Evolutionary conservation across 2,329 filamentous ascomycete genomes (phyloP).

Genomic region (Verruconis gallopava): DNA sequence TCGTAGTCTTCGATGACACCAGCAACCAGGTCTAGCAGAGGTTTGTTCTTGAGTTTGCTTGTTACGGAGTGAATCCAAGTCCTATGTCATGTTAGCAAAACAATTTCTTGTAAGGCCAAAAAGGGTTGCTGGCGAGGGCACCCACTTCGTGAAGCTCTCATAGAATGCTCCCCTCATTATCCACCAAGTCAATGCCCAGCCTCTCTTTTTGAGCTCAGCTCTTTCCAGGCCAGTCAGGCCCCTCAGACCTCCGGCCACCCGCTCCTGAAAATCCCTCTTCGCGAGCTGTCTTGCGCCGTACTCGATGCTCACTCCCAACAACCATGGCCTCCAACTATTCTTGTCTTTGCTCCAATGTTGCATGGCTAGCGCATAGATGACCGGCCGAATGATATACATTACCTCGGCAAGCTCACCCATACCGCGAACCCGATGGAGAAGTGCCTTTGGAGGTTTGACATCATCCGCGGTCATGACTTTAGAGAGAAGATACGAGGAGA

Average conservation of each 20-base stretch:
- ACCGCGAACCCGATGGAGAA: conserved; percentile 63
- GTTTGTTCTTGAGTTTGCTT: conserved; percentile 54
- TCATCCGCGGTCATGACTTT: conserved; percentile 92
- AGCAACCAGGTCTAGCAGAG: conserved; percentile 67
- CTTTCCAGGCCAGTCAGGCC: conserved; percentile 73
- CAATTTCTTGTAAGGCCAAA: too few species aligned
- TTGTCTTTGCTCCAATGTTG: conserved; percentile 58
- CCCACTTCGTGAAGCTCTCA: conserved; percentile 67
- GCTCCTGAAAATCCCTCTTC: conserved; percentile 50
- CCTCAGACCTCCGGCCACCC: conserved; percentile 56
- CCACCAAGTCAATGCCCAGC: conserved; percentile 93
- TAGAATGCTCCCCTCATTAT: conserved; percentile 93
- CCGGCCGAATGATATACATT: conserved; percentile 80
- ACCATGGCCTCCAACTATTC: conserved; percentile 82
- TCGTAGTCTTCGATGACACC: conserved; percentile 92
- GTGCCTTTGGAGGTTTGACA: conserved; percentile 77
- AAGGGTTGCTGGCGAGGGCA: conserved; percentile 10
- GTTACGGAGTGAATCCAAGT: conserved; percentile 56
- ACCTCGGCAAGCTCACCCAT: conserved; percentile 76
- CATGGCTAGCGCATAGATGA: conserved; percentile 76
- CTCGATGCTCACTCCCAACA: conserved; percentile 73
- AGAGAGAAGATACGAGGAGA: conserved; percentile 73
- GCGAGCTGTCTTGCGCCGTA: conserved; percentile 77
- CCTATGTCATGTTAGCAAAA: too few species aligned
- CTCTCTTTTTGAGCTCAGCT: conserved; percentile 78